Percentiles rank a stretch among this genome's conserved stretches.
These are phyloP conservation scores for Diplodia corticola DNA, from an alignment of 2,329 filamentous ascomycete species.

Conservation along the genomic window DNA sequence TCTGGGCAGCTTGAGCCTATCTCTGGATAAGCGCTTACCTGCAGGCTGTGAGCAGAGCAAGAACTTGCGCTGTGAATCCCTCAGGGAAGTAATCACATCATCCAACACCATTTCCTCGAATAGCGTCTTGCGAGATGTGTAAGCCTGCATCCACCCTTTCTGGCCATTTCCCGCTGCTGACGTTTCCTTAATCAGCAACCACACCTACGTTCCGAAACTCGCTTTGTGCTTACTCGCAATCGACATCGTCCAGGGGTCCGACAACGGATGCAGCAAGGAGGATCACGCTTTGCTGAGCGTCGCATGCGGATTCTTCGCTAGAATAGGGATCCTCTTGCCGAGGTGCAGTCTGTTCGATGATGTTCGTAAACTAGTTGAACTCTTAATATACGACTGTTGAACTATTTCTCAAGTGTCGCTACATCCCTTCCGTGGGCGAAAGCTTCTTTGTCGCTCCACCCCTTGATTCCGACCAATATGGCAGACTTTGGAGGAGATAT, in stretches of 20 bases:
- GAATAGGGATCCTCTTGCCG: not conserved
- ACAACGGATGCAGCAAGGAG: not conserved
- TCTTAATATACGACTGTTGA: not conserved
- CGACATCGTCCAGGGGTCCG: not conserved
- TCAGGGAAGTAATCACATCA: not conserved
- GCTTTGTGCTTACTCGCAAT: not conserved
- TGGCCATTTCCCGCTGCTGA: not conserved
- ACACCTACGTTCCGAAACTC: not conserved
- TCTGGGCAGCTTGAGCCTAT: not conserved
- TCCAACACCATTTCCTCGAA: not conserved
- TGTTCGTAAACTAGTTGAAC: not conserved
- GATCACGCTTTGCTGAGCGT: not conserved
- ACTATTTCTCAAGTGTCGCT: not conserved
- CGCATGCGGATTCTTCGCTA: not conserved
- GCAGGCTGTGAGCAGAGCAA: not conserved
- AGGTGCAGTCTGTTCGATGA: not conserved
- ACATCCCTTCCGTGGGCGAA: not conserved
- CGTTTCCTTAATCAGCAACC: not conserved
- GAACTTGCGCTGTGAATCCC: not conserved
- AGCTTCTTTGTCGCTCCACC: no score
- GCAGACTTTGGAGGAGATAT: no score
- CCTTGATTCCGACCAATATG: no score
- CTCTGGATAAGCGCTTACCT: not conserved
- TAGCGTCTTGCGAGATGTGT: not conserved
- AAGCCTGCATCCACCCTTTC: not conserved